Base-by-base conservation (phyloP, 2,329 filamentous ascomycete species). In the Dothideomycetes sp. region DNA sequence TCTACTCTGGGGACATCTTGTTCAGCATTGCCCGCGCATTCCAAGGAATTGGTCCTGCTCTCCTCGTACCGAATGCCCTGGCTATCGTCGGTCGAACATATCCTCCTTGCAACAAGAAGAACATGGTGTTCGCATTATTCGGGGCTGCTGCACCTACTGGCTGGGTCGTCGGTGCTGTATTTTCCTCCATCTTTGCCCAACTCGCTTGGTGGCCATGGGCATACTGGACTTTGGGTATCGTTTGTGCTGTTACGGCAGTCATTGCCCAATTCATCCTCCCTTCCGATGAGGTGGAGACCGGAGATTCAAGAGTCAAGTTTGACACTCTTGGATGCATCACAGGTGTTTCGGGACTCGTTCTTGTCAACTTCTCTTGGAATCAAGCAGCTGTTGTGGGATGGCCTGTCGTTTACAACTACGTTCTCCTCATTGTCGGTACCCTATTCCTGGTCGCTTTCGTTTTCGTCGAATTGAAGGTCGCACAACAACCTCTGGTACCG, bases 301-400 rank as follows among this genome's bases (percentile, higher is more conserved):
- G n/a, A n/a, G n/a, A n/a, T n/a, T n/a, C n/a, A n/a, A n/a, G n/a
- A n/a, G n/a, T n/a, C n/a, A n/a, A n/a, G 23, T 19, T 30, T 10
- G 68, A 71, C 41, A 45, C 64, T 11, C 49, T 64, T 5, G 71
- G 71, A 7, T 64, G 64, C 4, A 44, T 60, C 4, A 59, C 63
- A 3, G 77, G 78, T 1, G 64, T 80, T n/a, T 61, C 64, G 0
- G 69, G 69, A 0, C 60, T 82, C 18, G 64, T 79, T 0, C 61
- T 83, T n/a, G 67, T 82, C 58, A 80, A 80, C 53, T 75, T 82
- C 49, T 73, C 77, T 0, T 81, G 75, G 74, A 82, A 78, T 43
- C 76, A 82, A 52, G 76, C 73, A 0, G 69, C 74, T 0, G 63
- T 74, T 0, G 71, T 68, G 1, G 75, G 75, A 2, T 82, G 78